Base-by-base conservation (phyloP, 2,329 filamentous ascomycete species). In the Verruconis gallopava region DNA sequence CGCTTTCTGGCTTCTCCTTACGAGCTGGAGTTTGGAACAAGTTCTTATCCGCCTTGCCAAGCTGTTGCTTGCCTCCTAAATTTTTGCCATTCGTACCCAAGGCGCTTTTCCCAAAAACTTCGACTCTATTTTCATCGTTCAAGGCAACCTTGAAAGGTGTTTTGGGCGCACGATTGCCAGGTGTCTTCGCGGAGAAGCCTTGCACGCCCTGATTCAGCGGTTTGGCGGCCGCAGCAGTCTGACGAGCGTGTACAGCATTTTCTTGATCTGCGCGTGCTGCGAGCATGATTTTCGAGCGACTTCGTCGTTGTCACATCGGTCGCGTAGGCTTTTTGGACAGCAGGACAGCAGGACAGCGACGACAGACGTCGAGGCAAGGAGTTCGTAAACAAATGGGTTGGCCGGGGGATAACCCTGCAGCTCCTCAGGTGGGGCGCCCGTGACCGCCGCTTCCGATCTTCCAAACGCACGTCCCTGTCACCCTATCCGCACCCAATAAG, bases 121-220 rank as follows among this genome's bases (percentile, higher is more conserved):
- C 66, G 5, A 73, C 67, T n/a, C 72, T 75, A 62, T 95, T 95
- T 61, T 95, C 89, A 53, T 95, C 85, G 50, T 93, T 84, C 47
- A 84, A 69, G 5, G 79, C 73, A 38, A 84, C 64, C 54, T 79
- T 82, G 56, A 88, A 75, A 0, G 88, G 86, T 4, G 86, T 93
- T 63, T 93, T 94, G 5, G 82, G 79, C 49, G 71, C 79, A 55
- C 77, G 77, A 45, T 75, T 71, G 43, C 77, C 81, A 0, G 86
- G 86, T 20, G 86, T 94, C 64, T 89, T 93, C 43, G 83, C 76
- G 45, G 70, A 67, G 40, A 79, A 62, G 44, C 66, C 70, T 64
- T 70, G 76, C 45, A 64, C 58, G 54, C 72, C 68, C 50, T 85
- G 80, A 55, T 79, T 79, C 50, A 80, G 64, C 38, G 76, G 77